Conservation (phyloP, 345 rosid species). For the Balakata baccata region DNA sequence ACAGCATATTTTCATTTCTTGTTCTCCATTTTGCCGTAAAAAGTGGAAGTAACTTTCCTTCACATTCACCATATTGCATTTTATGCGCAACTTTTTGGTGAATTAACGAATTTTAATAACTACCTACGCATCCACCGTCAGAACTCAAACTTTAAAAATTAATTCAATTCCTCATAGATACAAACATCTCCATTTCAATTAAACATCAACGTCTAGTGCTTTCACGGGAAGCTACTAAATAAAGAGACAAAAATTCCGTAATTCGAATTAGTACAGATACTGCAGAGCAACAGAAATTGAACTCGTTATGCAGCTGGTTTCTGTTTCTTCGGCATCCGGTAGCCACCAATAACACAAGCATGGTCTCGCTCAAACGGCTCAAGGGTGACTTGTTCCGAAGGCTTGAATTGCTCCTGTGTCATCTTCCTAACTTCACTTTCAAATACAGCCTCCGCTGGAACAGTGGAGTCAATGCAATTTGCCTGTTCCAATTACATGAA, state of each 20-base stretch:
- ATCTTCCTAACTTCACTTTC: constrained; percentile 84
- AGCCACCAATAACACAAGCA: constrained; percentile 87
- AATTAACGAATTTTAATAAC: too few relatives aligned
- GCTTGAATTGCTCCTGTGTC: constrained; percentile 81
- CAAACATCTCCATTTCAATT: background rate
- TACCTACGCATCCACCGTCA: too few relatives aligned
- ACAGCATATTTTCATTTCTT: too few relatives aligned
- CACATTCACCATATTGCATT: too few relatives aligned
- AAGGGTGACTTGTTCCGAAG: constrained; percentile 80
- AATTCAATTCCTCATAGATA: background rate
- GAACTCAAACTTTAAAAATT: background rate
- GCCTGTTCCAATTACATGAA: constrained; percentile 41
- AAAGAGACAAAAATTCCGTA: background rate
- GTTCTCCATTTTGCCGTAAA: too few relatives aligned
- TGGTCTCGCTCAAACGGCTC: constrained; percentile 98
- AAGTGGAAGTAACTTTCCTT: too few relatives aligned
- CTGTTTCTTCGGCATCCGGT: constrained; percentile 83
- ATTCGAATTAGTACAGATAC: background rate
- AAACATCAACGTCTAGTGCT: background rate
- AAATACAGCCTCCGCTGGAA: constrained; percentile 80
- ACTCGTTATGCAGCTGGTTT: constrained; percentile 31
- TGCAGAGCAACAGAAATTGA: too few relatives aligned
- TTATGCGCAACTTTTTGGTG: too few relatives aligned
- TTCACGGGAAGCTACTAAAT: background rate
- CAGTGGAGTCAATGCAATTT: constrained; percentile 89